Evolutionary conservation across 257 asterid species (phyloP), one percentile per base, ranked within the genome.

Genomic region (Penstemon davidsonii): DNA sequence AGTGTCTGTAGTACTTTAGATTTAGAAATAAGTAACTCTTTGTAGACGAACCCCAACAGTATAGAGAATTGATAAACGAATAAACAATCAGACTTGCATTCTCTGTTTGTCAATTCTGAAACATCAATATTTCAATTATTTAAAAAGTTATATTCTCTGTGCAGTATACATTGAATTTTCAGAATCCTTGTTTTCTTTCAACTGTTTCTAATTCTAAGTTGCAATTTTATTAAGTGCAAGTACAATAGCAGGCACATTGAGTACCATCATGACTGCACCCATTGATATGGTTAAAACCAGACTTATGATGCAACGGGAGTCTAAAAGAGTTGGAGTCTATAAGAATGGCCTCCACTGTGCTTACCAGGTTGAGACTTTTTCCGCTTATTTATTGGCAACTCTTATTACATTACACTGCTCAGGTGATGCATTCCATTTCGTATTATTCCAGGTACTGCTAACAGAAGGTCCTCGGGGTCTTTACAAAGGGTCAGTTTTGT

Each of bases 251-350:
- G 97, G 97, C 66, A 73, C 78, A 2, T 86, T 88, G 75, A 90
- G 99, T 80, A 93, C 99, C 68, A 66, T 93, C 76, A 60, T 88
- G 74, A 93, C 99, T 66, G 87, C 99, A 18, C 99, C 99, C 8
- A 64, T 88, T 52, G 97, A 93, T 80, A 84, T 87, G 94, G 86
- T 93, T 64, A 93, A 93, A 87, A 93, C 99, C 58, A 91, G 99
- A 75, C 94, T 93, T 59, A 93, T 90, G 99, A 64, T 93, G 89
- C 97, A 93, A 73, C 78, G 83, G 72, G 91, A 87, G 71, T 88
- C 97, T 38, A 77, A 78, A 55, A 62, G 72, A 73, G 80, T 56
- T 25, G 92, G 89, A 75, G 77, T 72, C 80, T 93, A 93, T 76
- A 87, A 78, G 81, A 88, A 81, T 67, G 99, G 96, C 62, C 50